Percentiles rank a stretch among this genome's conserved stretches.
phyloP scores from a whole-genome alignment of 192 early-diverging fungal species.

The Backusella morwellensis region DNA sequence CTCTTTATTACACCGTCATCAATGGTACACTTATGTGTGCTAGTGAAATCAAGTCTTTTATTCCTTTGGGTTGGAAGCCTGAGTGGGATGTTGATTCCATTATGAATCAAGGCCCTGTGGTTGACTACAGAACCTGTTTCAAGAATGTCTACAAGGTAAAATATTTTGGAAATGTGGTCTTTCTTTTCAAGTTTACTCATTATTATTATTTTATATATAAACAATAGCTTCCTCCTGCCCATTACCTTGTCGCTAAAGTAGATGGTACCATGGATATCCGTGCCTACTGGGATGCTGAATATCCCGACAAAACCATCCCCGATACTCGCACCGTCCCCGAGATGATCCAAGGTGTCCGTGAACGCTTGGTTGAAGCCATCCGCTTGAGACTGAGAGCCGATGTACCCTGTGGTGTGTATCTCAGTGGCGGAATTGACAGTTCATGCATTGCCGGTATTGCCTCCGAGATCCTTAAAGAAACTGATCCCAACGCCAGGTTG shows the following conservation, averaged over 20 bases:
- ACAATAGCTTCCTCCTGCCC: constrained; percentile 17
- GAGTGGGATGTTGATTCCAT: constrained; percentile 19
- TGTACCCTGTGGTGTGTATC: constrained; percentile 13
- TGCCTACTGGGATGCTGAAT: constrained; percentile 22
- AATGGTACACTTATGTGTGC: constrained; percentile 14
- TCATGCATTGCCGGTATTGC: constrained; percentile 14
- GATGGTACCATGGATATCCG: background rate
- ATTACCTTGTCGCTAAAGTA: background rate
- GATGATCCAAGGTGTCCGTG: constrained; percentile 19
- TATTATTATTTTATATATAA: too few relatives aligned
- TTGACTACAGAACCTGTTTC: constrained; percentile 20
- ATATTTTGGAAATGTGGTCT: too few relatives aligned
- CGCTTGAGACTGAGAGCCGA: constrained; percentile 16
- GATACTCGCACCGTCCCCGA: constrained; percentile 16
- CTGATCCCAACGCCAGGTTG: constrained; percentile 12
- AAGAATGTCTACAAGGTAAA: constrained; percentile 21
- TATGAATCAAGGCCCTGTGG: background rate
- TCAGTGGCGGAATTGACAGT: constrained; percentile 21
- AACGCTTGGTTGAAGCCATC: constrained; percentile 20
- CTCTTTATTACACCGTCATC: constrained; percentile 18
- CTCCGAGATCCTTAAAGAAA: constrained; percentile 10
- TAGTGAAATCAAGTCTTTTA: constrained; percentile 21
- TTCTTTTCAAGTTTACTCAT: too few relatives aligned
- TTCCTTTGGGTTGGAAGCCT: constrained; percentile 16
- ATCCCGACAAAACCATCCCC: constrained; percentile 11